A percentile compares a stretch with the other conserved stretches of the same genome.
phyloP scores from a whole-genome alignment of 2,329 filamentous ascomycete genomes.

The Fusarium haematococcum region DNA sequence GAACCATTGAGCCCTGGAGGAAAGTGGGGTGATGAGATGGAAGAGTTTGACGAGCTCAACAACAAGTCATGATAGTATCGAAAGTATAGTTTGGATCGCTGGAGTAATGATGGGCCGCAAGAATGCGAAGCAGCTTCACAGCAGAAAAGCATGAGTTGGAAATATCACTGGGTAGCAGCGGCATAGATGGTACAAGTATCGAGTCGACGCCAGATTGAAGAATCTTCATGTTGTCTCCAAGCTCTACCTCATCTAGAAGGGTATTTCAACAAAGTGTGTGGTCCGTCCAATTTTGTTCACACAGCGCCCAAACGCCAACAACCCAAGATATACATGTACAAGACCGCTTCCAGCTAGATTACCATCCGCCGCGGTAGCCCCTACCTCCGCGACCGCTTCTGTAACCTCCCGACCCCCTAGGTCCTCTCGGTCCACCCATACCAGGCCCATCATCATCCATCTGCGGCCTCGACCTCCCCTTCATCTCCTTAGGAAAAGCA shows the following conservation, averaged over 20 bases:
- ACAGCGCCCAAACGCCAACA: slow-evolving; percentile 39
- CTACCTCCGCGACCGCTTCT: slow-evolving; percentile 64
- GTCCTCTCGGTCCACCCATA: slow-evolving; percentile 63
- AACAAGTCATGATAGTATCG: slow-evolving; percentile 32
- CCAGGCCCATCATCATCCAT: slow-evolving; percentile 62
- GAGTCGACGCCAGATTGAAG: slow-evolving; percentile 39
- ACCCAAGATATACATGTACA: slow-evolving; percentile 6
- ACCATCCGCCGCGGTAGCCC: slow-evolving; percentile 64
- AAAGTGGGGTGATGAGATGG: slow-evolving; percentile 71
- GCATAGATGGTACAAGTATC: slow-evolving; percentile 33
- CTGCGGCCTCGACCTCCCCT: slow-evolving; percentile 73
- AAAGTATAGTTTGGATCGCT: not conserved
- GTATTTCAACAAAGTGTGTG: slow-evolving; percentile 32
- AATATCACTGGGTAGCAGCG: slow-evolving; percentile 39
- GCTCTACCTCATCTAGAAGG: slow-evolving; percentile 34
- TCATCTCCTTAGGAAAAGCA: slow-evolving; percentile 86
- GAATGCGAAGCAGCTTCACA: slow-evolving; percentile 1
- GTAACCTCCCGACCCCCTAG: slow-evolving; percentile 66
- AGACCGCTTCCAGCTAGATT: slow-evolving; percentile 9
- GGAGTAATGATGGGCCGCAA: slow-evolving; percentile 12
- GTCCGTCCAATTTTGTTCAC: slow-evolving; percentile 27
- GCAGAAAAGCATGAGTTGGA: slow-evolving; percentile 21
- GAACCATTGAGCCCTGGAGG: slow-evolving; percentile 49
- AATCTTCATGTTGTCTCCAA: slow-evolving; percentile 13
- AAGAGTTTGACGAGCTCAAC: slow-evolving; percentile 58